Evolutionary conservation across 352 stramenopile species (phyloP).

Genomic region (Halophytophthora polymorphica): DNA sequence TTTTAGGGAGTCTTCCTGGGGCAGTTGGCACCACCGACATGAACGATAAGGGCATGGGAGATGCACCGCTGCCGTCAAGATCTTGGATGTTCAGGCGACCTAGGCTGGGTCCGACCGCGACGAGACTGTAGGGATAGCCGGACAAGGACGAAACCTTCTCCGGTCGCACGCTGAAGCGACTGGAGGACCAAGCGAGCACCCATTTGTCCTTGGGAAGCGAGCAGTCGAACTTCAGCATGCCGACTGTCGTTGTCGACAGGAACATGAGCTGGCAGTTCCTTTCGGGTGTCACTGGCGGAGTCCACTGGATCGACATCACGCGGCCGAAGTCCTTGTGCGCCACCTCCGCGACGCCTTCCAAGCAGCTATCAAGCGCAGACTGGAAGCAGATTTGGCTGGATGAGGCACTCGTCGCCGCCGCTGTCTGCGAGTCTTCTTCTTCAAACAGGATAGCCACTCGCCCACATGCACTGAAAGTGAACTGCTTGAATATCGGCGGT

Average conservation of each 20-base stretch:
- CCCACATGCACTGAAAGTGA: slow-evolving; percentile 54
- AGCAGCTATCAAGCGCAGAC: slow-evolving; percentile 40
- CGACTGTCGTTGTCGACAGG: slow-evolving; percentile 59
- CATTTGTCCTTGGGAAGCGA: slow-evolving; percentile 40
- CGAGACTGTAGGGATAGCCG: slow-evolving; percentile 46
- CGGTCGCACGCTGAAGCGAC: slow-evolving; percentile 51
- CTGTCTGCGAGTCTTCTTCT: slow-evolving; percentile 10
- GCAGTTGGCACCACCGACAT: background rate
- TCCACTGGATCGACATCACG: slow-evolving; percentile 67
- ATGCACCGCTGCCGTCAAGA: slow-evolving; percentile 26
- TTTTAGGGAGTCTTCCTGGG: slow-evolving; percentile 6
- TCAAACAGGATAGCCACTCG: slow-evolving; percentile 55
- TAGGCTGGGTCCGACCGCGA: slow-evolving; percentile 50
- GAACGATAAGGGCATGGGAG: slow-evolving; percentile 9
- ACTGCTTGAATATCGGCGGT: slow-evolving; percentile 41
- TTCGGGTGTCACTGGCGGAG: slow-evolving; percentile 43
- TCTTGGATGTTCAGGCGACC: slow-evolving; percentile 57
- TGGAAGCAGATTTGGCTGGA: slow-evolving; percentile 50
- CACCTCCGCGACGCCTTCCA: slow-evolving; percentile 54
- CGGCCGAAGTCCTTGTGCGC: slow-evolving; percentile 56
- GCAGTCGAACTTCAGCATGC: slow-evolving; percentile 55
- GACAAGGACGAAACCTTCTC: slow-evolving; percentile 48
- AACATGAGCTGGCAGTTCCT: slow-evolving; percentile 60
- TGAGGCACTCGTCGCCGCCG: slow-evolving; percentile 5
- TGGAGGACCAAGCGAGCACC: slow-evolving; percentile 59